Evolutionary conservation across 2,329 filamentous ascomycete species (phyloP).

Genomic region (Didymellaceae sp.): DNA sequence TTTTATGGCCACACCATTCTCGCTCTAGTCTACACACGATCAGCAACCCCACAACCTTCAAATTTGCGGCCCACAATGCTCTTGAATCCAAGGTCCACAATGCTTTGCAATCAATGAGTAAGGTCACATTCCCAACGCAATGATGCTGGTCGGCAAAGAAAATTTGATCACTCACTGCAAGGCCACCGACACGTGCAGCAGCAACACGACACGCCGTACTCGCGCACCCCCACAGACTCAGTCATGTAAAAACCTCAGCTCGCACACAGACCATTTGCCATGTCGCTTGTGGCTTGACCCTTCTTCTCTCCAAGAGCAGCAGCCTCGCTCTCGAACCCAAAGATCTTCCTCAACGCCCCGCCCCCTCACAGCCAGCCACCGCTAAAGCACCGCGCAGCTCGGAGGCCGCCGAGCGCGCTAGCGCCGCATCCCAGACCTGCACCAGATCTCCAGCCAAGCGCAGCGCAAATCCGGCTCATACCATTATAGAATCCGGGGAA

Average conservation of each 20-base stretch:
- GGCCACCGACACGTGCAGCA: neutral
- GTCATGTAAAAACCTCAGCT: neutral
- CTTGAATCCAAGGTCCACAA: neutral
- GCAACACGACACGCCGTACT: neutral
- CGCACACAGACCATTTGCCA: neutral
- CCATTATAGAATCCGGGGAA: conserved; percentile 17
- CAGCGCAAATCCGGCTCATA: conserved; percentile 13
- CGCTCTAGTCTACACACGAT: neutral
- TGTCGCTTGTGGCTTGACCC: conserved; percentile 1
- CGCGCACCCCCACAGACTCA: neutral
- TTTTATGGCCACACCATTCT: conserved; percentile 4
- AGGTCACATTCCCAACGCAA: neutral
- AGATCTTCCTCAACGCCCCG: conserved; percentile 2
- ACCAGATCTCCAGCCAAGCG: conserved; percentile 13
- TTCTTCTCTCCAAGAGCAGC: neutral
- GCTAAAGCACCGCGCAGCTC: neutral
- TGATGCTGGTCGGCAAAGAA: neutral
- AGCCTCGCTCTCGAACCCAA: conserved; percentile 13
- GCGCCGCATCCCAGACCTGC: neutral
- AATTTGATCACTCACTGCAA: neutral
- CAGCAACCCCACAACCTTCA: neutral
- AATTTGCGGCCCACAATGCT: neutral
- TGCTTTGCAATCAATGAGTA: neutral
- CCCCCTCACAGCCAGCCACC: neutral
- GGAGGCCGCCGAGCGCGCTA: conserved; percentile 16